Evolutionary conservation across 208 protist genomes (phyloP).

Genomic region (Trypanosoma scelopori): DNA sequence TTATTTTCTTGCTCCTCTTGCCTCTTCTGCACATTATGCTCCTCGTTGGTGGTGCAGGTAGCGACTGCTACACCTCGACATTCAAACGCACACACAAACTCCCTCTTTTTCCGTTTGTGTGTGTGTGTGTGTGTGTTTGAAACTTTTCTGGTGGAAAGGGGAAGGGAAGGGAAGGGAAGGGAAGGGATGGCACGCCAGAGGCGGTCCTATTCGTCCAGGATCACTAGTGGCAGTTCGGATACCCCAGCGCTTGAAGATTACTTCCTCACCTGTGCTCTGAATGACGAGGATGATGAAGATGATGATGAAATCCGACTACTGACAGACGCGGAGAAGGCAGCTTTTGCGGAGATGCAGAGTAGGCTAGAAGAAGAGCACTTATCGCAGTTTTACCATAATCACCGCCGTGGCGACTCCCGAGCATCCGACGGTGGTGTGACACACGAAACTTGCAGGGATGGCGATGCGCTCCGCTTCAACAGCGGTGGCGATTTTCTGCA

Average conservation of each 20-base stretch:
- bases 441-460: background rate
- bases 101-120: too few relatives aligned
- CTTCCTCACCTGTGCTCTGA: background rate
- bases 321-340: slow-evolving; percentile 22
- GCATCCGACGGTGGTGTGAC: background rate
- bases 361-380: slow-evolving; percentile 11
- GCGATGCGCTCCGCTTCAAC: background rate
- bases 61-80: background rate
- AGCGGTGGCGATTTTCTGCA: background rate
- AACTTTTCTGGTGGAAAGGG: background rate
- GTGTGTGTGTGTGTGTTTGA: background rate
- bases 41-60: background rate
- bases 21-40: too few relatives aligned
- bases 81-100: background rate
- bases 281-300: slow-evolving; percentile 14
- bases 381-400: slow-evolving; percentile 13
- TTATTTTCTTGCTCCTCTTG: background rate
- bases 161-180: too few relatives aligned
- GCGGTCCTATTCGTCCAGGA: background rate
- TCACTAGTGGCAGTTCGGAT: background rate
- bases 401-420: background rate
- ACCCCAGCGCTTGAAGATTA: slow-evolving; percentile 6
- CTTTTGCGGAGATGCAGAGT: slow-evolving; percentile 17
- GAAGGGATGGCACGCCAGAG: background rate
- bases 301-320: slow-evolving; percentile 21